Percentiles rank a stretch among this genome's conserved stretches.
phyloP scores from a whole-genome alignment of 345 rosid species.

The Raphanus sativus region DNA sequence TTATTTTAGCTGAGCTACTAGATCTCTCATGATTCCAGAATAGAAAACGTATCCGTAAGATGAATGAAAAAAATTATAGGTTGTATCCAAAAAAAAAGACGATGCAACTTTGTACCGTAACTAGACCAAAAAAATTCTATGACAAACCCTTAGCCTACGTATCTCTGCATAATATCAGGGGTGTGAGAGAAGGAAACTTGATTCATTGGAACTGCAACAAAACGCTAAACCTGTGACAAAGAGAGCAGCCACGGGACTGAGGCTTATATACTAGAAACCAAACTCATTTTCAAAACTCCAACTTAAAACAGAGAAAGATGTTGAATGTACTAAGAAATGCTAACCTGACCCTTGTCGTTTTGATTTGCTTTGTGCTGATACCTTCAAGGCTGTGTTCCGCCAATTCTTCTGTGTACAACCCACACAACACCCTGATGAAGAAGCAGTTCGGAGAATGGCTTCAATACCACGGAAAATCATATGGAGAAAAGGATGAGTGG shows the following conservation, averaged over 20 bases:
- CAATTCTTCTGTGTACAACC: conserved; percentile 27
- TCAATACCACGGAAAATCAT: conserved; percentile 36
- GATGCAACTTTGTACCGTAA: not conserved
- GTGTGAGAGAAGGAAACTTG: not conserved
- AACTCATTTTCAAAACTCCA: conserved; percentile 29
- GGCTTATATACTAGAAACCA: conserved; percentile 3
- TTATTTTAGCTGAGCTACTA: not conserved
- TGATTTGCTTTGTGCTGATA: conserved; percentile 36
- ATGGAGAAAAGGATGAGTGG: conserved; percentile 51
- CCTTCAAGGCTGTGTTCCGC: conserved; percentile 33
- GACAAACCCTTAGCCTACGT: conserved; percentile 29
- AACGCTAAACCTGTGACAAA: not conserved
- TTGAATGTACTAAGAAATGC: conserved; percentile 26
- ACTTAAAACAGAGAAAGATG: conserved; percentile 23
- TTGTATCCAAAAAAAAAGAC: not conserved
- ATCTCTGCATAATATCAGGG: conserved; percentile 7
- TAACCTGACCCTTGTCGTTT: conserved; percentile 33
- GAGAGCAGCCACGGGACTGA: not conserved
- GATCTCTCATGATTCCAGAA: conserved; percentile 14
- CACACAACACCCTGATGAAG: conserved; percentile 39
- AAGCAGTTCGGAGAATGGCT: conserved; percentile 64
- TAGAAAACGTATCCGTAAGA: conserved; percentile 5
- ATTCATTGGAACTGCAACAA: not conserved
- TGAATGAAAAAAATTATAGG: not conserved
- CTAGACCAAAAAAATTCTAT: conserved; percentile 3